Percentiles rank a stretch among this genome's conserved stretches.
Conservation (phyloP, 441 rosid species). For the Erysimum pusillum region DNA sequence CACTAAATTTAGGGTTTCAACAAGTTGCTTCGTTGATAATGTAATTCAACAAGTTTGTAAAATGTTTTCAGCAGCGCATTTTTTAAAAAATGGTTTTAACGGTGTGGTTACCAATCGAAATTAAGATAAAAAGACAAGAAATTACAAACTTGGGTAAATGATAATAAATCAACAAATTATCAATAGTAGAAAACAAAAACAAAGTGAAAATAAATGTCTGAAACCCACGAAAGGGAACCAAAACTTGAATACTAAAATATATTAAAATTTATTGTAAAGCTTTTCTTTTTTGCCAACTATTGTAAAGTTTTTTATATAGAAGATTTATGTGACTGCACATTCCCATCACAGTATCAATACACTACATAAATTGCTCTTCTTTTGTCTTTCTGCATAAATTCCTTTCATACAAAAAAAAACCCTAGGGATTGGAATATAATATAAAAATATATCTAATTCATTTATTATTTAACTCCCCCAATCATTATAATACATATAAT, state of each 20-base stretch:
- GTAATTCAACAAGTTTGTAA: slow-evolving; percentile 8
- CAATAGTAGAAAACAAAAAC: not conserved
- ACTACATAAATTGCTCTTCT: slow-evolving; percentile 41
- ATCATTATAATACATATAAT: slow-evolving; percentile 43
- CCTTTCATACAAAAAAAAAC: slow-evolving; percentile 47
- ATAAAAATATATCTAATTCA: slow-evolving; percentile 1
- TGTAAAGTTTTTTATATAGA: slow-evolving; percentile 11
- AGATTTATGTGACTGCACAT: slow-evolving; percentile 31
- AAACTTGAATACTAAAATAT: slow-evolving; percentile 13
- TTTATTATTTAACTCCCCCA: slow-evolving; percentile 37
- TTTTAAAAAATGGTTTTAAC: too few relatives aligned
- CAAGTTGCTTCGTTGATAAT: slow-evolving; percentile 4
- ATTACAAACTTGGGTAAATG: too few relatives aligned
- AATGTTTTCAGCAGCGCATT: too few relatives aligned
- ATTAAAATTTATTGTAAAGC: slow-evolving; percentile 10
- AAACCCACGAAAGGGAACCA: not conserved
- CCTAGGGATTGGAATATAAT: slow-evolving; percentile 42
- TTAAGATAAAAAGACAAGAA: too few relatives aligned
- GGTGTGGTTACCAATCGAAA: too few relatives aligned
- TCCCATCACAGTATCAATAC: slow-evolving; percentile 41
- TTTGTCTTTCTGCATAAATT: slow-evolving; percentile 48
- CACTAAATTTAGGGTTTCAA: slow-evolving; percentile 35
- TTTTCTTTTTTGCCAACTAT: not conserved
- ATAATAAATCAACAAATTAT: not conserved
- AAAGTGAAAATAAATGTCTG: not conserved